These are phyloP conservation scores for Vitellaria paradoxa DNA, from an alignment of 179 eudicot genomes.

Conservation along the genomic window DNA sequence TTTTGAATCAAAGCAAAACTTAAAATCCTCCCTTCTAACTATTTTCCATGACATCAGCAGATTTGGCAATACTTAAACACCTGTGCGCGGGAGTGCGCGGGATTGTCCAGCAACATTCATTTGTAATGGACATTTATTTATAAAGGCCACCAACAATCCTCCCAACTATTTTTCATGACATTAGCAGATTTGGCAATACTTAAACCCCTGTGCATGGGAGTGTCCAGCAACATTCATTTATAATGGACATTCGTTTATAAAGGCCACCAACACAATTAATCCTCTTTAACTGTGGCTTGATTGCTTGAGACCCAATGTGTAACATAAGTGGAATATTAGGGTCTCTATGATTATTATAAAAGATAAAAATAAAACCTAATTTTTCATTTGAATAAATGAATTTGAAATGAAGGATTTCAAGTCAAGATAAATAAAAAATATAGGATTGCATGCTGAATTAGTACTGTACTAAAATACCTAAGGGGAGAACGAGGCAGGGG, in stretches of 20 bases:
- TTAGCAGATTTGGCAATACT: background rate
- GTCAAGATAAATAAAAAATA: background rate
- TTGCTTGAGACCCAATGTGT: background rate
- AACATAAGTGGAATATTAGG: background rate
- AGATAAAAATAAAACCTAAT: background rate
- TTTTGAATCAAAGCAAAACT: too few relatives aligned
- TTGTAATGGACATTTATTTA: too few relatives aligned
- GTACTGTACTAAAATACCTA: background rate
- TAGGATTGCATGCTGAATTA: too few relatives aligned
- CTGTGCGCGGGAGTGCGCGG: too few relatives aligned
- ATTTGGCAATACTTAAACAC: background rate
- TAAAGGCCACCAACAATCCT: background rate
- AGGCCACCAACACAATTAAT: background rate
- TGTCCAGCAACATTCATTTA: background rate
- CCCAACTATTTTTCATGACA: background rate
- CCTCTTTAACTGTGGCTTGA: background rate
- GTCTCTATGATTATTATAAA: background rate
- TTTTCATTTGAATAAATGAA: background rate
- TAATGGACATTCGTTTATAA: too few relatives aligned
- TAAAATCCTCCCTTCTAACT: too few relatives aligned
- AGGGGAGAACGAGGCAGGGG: background rate
- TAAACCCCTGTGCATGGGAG: background rate
- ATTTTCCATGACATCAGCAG: background rate
- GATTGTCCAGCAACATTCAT: background rate
- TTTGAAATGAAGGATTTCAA: background rate